Evolutionary conservation across 1,139 yeast species (phyloP).

Genomic region (Zygosaccharomyces sapae): DNA sequence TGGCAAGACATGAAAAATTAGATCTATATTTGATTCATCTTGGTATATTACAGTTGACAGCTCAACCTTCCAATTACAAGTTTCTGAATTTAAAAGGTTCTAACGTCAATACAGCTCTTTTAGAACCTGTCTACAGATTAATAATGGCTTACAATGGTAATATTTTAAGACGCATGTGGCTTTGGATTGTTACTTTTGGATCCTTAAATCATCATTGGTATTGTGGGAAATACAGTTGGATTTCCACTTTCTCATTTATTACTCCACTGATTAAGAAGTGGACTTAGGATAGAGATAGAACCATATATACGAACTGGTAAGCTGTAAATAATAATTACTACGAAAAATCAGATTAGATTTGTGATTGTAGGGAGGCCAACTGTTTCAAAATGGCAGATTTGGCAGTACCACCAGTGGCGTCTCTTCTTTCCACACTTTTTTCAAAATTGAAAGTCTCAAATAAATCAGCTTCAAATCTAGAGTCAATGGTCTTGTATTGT

Average conservation of each 20-base stretch:
- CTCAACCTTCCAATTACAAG: conserved; percentile 35
- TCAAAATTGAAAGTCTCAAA: conserved; percentile 83
- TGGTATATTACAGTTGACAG: conserved; percentile 32
- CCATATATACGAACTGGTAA: not conserved
- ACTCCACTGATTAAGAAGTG: conserved; percentile 5
- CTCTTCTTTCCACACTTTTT: conserved; percentile 91
- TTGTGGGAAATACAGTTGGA: conserved; percentile 24
- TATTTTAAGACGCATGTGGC: conserved; percentile 13
- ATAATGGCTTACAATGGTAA: conserved; percentile 29
- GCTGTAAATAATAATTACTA: conserved; percentile 2
- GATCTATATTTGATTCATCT: conserved; percentile 26
- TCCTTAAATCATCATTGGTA: conserved; percentile 15
- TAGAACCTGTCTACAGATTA: conserved; percentile 28
- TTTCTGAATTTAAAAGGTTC: conserved; percentile 27
- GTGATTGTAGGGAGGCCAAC: conserved; percentile 45
- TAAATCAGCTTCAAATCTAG: conserved; percentile 77
- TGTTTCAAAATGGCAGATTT: conserved; percentile 81
- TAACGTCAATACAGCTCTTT: conserved; percentile 24
- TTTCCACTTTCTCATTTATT: conserved; percentile 13
- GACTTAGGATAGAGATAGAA: not conserved
- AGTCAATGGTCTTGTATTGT: conserved; percentile 75
- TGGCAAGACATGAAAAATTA: conserved; percentile 19
- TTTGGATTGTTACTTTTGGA: conserved; percentile 16
- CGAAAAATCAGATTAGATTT: conserved; percentile 21
- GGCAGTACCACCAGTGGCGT: conserved; percentile 96